phyloP scores from a whole-genome alignment of 768 basidiomycete species.

The Dictyophora rubrovolvata region DNA sequence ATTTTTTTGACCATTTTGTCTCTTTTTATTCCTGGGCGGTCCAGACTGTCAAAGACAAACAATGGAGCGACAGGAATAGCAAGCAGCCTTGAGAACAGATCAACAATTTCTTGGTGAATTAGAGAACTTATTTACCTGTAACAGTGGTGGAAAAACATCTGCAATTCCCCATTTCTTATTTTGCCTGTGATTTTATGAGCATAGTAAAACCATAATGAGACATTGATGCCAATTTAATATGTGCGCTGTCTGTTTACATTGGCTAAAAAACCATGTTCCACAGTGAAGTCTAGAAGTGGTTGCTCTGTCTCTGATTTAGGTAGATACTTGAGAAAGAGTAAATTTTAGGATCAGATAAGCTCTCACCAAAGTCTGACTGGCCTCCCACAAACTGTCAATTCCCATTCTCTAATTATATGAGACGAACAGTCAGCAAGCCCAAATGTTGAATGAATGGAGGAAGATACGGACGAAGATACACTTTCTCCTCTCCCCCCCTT shows the following conservation, averaged over 20 bases:
- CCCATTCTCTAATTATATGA: too few relatives aligned
- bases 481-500: too few relatives aligned
- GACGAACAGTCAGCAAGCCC: too few relatives aligned
- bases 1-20: neutral
- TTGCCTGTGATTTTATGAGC: neutral
- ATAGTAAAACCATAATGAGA: neutral
- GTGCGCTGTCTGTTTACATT: neutral
- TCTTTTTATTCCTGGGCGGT: neutral
- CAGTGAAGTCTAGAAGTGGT: neutral
- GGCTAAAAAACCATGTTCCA: neutral
- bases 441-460: too few relatives aligned
- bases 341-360: neutral
- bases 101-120: neutral
- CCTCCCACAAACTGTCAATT: conserved; percentile 2
- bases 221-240: conserved; percentile 2
- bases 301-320: neutral
- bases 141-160: neutral
- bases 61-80: neutral
- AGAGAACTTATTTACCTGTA: neutral
- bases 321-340: neutral
- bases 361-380: neutral
- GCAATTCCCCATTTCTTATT: neutral
- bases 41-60: conserved; percentile 1
- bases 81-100: neutral
- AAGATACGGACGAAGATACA: too few relatives aligned